These are phyloP conservation scores for Leptomonas pyrrhocoris DNA, from an alignment of 208 protist species.

Conservation along the genomic window DNA sequence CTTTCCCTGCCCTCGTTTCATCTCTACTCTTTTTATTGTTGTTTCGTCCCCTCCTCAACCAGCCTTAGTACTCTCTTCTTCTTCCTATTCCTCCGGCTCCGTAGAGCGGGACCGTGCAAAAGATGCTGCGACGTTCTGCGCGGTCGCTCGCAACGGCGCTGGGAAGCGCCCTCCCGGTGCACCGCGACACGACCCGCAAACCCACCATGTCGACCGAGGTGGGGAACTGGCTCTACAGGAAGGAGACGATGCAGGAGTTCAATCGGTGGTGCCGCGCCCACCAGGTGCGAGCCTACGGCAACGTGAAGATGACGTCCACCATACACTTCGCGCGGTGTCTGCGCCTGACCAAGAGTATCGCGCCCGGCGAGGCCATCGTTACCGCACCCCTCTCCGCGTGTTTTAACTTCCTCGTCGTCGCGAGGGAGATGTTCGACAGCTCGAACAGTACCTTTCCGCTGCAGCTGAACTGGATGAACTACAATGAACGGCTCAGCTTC, in stretches of 20 bases:
- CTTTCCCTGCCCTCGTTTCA: too few species aligned
- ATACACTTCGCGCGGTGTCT: constrained; percentile 80
- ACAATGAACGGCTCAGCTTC: constrained; percentile 68
- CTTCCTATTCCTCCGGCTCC: too few species aligned
- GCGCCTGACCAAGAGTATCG: constrained; percentile 48
- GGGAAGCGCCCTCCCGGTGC: constrained; percentile 35
- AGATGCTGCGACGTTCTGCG: constrained; percentile 25
- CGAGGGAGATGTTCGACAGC: constrained; percentile 70
- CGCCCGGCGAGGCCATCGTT: constrained; percentile 82
- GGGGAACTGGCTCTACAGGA: constrained; percentile 81
- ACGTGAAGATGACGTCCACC: constrained; percentile 71
- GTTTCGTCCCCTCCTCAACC: too few species aligned
- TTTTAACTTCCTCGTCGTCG: constrained; percentile 81
- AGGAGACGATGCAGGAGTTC: constrained; percentile 72
- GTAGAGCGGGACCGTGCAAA: too few species aligned
- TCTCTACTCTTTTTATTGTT: too few species aligned
- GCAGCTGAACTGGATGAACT: constrained; percentile 90
- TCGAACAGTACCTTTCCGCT: constrained; percentile 56
- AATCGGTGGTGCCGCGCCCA: constrained; percentile 69
- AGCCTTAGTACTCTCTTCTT: too few species aligned
- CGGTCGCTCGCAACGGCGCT: constrained; percentile 2
- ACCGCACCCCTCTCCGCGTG: constrained; percentile 62
- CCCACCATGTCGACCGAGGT: constrained; percentile 73
- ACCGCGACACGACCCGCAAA: constrained; percentile 65
- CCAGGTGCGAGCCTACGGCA: constrained; percentile 71